Base-by-base conservation (phyloP, 345 rosid genomes). In the Raphanus sativus region DNA sequence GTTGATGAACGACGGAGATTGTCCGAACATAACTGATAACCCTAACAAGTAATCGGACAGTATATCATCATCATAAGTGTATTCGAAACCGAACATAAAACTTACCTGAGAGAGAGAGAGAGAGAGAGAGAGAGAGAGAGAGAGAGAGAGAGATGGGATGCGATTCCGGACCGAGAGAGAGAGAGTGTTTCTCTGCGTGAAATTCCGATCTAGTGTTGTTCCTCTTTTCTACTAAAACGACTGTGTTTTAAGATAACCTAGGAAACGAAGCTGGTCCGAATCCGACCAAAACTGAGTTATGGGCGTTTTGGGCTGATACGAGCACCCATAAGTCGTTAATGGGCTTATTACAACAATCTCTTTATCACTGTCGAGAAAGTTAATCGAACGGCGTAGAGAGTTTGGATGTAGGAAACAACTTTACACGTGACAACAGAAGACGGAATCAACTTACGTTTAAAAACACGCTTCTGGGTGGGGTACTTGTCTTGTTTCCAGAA, bases 401-500 rank as follows among this genome's bases (percentile, higher is more conserved):
- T 13, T 26, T 13, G 6, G 21, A 33, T 30, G 54, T 25, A 72
- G 69, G 33, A 9, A 32, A 0, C 8, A 2, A 48, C 38, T 72
- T 34, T 33, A 78, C 74, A 73, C 77, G 65, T 15, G 73, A 3
- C 58, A 8, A 63, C 17, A 72, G 7, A 2, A 0, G 64, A 67
- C 36, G 4, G 24, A 0, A n/a, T 21, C 2, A 26, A 36, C 16
- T 60, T 50, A 2, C 80, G 30, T 34, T 24, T 63, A 34, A 54
- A 38, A 70, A 30, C 38, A 16, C 29, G 13, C 40, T 42, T 65
- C 59, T 6, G 0, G 61, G 66, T 3, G 6, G 4, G n/a, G n/a
- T n/a, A n/a, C n/a, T 70, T 29, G 80, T 70, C 63, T 33, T 16
- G 11, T 59, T 73, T 73, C 81, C 58, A 78, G 81, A 78, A 78